Evolutionary conservation across 2,329 filamentous ascomycete genomes (phyloP), one percentile per base, ranked within the genome.

Genomic region (Paecilomyces dactylethromorphus): DNA sequence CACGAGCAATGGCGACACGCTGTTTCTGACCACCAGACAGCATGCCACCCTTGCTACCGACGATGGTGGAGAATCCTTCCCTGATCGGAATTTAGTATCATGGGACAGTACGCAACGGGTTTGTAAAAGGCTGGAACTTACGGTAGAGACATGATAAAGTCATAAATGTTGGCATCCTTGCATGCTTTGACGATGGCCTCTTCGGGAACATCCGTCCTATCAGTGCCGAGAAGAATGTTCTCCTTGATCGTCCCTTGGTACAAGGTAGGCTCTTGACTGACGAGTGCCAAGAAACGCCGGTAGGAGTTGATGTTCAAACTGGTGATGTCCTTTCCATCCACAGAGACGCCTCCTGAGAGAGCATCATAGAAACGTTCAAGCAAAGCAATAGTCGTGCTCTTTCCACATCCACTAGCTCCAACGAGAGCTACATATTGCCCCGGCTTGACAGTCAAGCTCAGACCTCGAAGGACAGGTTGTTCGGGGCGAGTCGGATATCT

Each of bases 331-430:
- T 87, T 85, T 58, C 87, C 91, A 68, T 97, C 93, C 18, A 97
- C 81, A 59, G 86, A 90, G 33, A 99, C 82, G 13, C 87, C 87
- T 12, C 94, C 94, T 0, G 85, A 82, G 0, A 94, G 81, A 0
- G 92, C 90, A 66, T 97, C 92, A 71, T 97, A 97, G 78, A 97
- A 97, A 33, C 94, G 89, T 73, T 97, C 93, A 32, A 97, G 80
- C 3, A 97, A 82, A 3, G 91, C 89, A 70, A 97, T 96, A 0
- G 92, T 95, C 0, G 94, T 97, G 55, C 87, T 91, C 79, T 99
- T 97, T 59, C 94, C 94, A 69, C 92, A 96, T 2, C 94, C 93
- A 53, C 89, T 94, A 0, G 93, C 89, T n/a, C 94, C 94, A 8
- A 97, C 94, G 2, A 97, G 83, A 0, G 93, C 94, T 73, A 80